Base-by-base conservation (phyloP, 2,329 filamentous ascomycete genomes). In the Huntiella decipiens region DNA sequence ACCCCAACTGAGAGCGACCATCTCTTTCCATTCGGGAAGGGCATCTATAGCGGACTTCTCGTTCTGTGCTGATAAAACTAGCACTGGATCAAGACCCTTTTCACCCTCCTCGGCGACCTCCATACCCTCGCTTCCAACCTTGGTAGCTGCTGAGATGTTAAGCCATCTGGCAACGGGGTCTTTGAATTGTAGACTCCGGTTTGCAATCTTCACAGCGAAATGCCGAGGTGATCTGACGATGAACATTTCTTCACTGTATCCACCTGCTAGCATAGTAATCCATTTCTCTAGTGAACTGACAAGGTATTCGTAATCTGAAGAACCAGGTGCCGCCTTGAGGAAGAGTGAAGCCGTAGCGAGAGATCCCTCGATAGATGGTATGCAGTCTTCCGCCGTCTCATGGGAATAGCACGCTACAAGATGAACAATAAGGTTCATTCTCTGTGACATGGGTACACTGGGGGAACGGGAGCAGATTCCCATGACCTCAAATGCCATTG, bases 351-450 rank as follows among this genome's bases (percentile, higher is more conserved):
- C 67, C 46, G 79, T 85, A 3, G 86, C 88, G 3, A 96, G 64
- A 0, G 87, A 81, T 44, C 88, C 83, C 54, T 96, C 87, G 46
- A 96, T 86, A 56, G 85, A 91, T 51, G 93, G 77, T 40, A 82
- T 80, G 1, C 87, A 79, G 6, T 81, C 78, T 1, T 76, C 71
- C 1, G 76, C 82, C 0, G 77, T 73, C 54, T 96, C 88, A 52
- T 86, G 79, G 8, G 79, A 28, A 8, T 28, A 28, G 8, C 22
- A 28, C 22, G 22, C 22, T 28, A 28, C 22, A 10, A 28, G 22
- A 28, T 28, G 22, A 28, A 28, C 22, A 28, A 28, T 28, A 28
- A 28, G 22, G 22, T 28, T 28, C 22, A 28, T 28, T 10, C 22
- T 28, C 22, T 28, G 22, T 28, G 10, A 28, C 22, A 28, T 28